Evolutionary conservation across 108 stramenopile genomes (phyloP), one percentile per base, ranked within the genome.

Genomic region (Nitzschia sp.): DNA sequence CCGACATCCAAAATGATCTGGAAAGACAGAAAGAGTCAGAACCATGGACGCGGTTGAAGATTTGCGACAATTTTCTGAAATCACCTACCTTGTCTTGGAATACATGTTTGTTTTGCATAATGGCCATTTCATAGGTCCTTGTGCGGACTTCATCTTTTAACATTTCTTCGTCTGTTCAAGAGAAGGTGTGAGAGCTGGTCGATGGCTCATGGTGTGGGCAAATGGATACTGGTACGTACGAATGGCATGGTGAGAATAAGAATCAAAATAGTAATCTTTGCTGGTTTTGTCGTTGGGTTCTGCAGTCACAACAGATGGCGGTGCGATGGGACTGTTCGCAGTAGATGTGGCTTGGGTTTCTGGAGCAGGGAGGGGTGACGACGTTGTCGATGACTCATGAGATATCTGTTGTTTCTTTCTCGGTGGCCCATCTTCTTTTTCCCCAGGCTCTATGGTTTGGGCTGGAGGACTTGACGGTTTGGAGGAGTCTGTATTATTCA

Each of bases 241-340:
- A 59, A 98, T 98, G 37, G 92, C 93, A 73, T 96, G 94, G 63
- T 97, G 96, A 10, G 92, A 86, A 66, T 97, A 98, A 14, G 91
- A 93, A 69, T 94, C 94, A 68, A 94, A 97, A 74, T 97, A 97
- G 51, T 95, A 94, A 72, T 91, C 90, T 70, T 85, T 84, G 60
- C 86, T 86, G 17, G 93, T 93, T 10, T 74, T 72, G 54, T 80
- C 76, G 12, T 77, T 71, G 11, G 17, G 44, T 60, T 43, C 69
- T 10, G 60, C 9, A 48, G 60, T 6, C 7, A n/a, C 55, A 34
- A 22, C 10, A 0, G 61, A 62, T 10, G 43, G 3, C 8, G 61
- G 12, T 39, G 29, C 34, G 0, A 44, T 19, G 2, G 61, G 61
- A 20, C 61, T 62, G 5, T 41, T 12, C 12, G 42, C 61, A 37